Percentiles rank a stretch among this genome's conserved stretches.
These are phyloP conservation scores for Nyssa sinensis DNA, from an alignment of 148 eudicot species.

Conservation along the genomic window DNA sequence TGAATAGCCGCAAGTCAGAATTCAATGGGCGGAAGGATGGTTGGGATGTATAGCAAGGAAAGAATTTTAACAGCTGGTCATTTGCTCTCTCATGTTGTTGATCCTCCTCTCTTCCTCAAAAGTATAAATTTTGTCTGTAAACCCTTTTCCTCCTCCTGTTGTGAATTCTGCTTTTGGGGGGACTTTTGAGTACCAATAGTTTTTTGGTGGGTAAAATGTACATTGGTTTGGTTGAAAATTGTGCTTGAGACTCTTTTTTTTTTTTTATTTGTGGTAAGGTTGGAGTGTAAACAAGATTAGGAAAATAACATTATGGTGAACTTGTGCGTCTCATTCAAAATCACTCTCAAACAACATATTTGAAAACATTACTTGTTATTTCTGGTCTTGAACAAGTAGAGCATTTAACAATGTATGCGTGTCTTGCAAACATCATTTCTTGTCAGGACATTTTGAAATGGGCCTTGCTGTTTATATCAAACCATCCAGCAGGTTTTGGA, in stretches of 20 bases:
- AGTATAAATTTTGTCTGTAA: background rate
- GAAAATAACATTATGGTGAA: background rate
- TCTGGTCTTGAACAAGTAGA: too few relatives aligned
- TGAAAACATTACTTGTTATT: too few relatives aligned
- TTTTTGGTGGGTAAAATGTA: background rate
- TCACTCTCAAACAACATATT: too few relatives aligned
- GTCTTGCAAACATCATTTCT: too few relatives aligned
- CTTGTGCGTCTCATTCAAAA: too few relatives aligned
- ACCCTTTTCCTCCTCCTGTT: background rate
- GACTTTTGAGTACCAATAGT: background rate
- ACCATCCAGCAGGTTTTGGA: too few relatives aligned
- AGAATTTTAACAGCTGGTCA: background rate
- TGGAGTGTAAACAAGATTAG: background rate
- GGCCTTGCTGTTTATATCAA: too few relatives aligned
- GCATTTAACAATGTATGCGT: too few relatives aligned
- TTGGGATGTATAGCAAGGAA: slow-evolving; percentile 78
- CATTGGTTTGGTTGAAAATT: background rate
- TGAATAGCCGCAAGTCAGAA: slow-evolving; percentile 49
- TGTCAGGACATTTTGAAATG: too few relatives aligned
- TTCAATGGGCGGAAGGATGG: slow-evolving; percentile 72
- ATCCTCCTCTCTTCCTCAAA: too few relatives aligned
- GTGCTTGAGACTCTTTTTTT: background rate
- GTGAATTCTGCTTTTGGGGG: background rate
- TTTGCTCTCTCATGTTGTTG: background rate
- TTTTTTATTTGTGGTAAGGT: background rate